These are phyloP conservation scores for Apium graveolens DNA, from an alignment of 129 eudicot species.

Conservation along the genomic window DNA sequence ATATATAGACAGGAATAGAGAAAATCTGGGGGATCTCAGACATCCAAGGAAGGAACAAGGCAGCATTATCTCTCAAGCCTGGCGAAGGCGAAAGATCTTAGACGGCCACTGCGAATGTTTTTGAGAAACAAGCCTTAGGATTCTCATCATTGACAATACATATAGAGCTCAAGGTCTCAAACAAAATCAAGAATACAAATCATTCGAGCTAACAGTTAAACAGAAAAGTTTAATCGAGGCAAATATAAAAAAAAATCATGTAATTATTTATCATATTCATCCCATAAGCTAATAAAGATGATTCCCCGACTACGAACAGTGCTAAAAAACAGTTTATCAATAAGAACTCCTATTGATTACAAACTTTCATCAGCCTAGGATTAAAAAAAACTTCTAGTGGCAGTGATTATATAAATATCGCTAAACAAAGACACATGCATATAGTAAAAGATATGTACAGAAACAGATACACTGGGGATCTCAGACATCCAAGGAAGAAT, in stretches of 20 bases:
- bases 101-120: constrained; percentile 32
- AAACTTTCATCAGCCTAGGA: neutral
- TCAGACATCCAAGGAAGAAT: neutral
- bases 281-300: too few species aligned
- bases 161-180: neutral
- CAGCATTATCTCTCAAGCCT: constrained; percentile 30
- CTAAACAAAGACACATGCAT: neutral
- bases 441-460: neutral
- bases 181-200: neutral
- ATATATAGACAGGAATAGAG: neutral
- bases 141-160: neutral
- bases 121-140: constrained; percentile 17
- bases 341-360: neutral
- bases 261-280: neutral
- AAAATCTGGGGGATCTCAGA: neutral
- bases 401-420: neutral
- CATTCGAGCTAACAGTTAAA: neutral
- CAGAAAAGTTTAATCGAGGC: neutral
- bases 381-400: neutral
- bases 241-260: neutral
- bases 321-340: neutral
- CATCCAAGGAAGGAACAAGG: constrained; percentile 7
- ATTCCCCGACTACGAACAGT: neutral
- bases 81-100: constrained; percentile 32
- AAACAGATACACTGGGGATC: neutral